Conservation (phyloP, 768 basidiomycete genomes). For the Ramaria rubella region DNA sequence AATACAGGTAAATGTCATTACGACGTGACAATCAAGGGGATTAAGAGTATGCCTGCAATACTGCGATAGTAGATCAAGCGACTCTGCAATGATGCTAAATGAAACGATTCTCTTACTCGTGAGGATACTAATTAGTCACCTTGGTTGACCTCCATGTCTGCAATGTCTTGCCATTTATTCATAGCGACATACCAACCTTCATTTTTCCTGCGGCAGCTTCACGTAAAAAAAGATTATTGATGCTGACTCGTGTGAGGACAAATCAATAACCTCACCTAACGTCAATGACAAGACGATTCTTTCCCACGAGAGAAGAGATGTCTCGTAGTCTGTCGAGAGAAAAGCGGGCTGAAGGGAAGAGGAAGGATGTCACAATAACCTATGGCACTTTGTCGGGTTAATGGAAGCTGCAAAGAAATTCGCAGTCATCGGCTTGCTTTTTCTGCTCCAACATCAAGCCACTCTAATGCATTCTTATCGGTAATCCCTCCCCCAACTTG, state of each 20-base stretch:
- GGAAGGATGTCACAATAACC: slow-evolving; percentile 97
- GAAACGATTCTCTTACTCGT: no score
- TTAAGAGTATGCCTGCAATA: slow-evolving; percentile 62
- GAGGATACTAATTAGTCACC: slow-evolving; percentile 41
- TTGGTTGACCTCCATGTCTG: slow-evolving; percentile 86
- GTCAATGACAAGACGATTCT: slow-evolving; percentile 87
- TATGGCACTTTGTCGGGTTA: slow-evolving; percentile 25
- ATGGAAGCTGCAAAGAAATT: neutral
- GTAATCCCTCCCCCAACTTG: slow-evolving; percentile 95
- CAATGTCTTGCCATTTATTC: slow-evolving; percentile 98
- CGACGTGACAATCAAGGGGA: neutral
- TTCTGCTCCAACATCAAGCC: slow-evolving; percentile 85
- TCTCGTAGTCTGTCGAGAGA: slow-evolving; percentile 60
- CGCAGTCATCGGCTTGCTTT: slow-evolving; percentile 53
- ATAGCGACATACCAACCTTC: slow-evolving; percentile 90
- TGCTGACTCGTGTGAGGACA: neutral
- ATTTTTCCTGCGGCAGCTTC: slow-evolving; percentile 74
- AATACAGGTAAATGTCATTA: slow-evolving; percentile 3
- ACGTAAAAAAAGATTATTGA: neutral
- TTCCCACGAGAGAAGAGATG: slow-evolving; percentile 62
- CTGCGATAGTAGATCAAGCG: slow-evolving; percentile 65
- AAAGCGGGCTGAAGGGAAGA: slow-evolving; percentile 83
- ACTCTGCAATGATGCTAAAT: slow-evolving; percentile 45
- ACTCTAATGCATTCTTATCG: slow-evolving; percentile 68
- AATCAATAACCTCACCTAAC: slow-evolving; percentile 57